Evolutionary conservation across 164 flowering plant species (phyloP).

Genomic region (Berberis thunbergii): DNA sequence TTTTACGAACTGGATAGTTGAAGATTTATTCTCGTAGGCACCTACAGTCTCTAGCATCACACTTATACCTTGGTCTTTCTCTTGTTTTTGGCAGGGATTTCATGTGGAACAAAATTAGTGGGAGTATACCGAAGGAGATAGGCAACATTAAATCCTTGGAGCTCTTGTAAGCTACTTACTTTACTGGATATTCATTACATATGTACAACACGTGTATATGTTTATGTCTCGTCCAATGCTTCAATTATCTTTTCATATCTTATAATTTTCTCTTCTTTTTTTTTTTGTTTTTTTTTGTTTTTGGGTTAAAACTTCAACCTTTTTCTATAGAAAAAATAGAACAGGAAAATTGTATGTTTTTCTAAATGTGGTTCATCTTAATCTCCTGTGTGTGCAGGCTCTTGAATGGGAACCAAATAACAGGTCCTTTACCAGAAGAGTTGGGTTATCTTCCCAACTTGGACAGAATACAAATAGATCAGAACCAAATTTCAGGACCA

Average conservation of each 20-base stretch:
- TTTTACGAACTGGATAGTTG: not conserved
- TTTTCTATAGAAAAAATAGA: too few relatives aligned
- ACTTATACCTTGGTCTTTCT: not conserved
- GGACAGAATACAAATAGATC: constrained; percentile 69
- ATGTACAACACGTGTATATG: not conserved
- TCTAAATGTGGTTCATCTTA: not conserved
- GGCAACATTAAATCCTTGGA: constrained; percentile 41
- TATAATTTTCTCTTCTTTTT: not conserved
- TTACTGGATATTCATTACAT: too few relatives aligned
- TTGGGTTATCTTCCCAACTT: constrained; percentile 61
- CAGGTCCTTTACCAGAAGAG: constrained; percentile 78
- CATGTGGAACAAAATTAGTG: constrained; percentile 73
- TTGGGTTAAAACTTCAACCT: too few relatives aligned
- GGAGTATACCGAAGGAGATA: constrained; percentile 67
- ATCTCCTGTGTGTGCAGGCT: constrained; percentile 37
- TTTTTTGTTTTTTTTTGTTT: too few relatives aligned
- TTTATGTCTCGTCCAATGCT: not conserved
- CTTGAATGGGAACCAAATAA: constrained; percentile 61
- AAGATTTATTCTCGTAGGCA: not conserved
- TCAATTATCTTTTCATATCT: not conserved
- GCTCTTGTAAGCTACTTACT: constrained; percentile 48
- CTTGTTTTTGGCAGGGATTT: constrained; percentile 42
- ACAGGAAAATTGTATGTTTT: too few relatives aligned
- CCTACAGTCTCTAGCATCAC: not conserved
- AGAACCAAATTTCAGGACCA: constrained; percentile 72